Percentiles rank a stretch among this genome's conserved stretches.
Evolutionary conservation across 495 filamentous ascomycete genomes (phyloP).

Genomic region (Daldinia childiae): DNA sequence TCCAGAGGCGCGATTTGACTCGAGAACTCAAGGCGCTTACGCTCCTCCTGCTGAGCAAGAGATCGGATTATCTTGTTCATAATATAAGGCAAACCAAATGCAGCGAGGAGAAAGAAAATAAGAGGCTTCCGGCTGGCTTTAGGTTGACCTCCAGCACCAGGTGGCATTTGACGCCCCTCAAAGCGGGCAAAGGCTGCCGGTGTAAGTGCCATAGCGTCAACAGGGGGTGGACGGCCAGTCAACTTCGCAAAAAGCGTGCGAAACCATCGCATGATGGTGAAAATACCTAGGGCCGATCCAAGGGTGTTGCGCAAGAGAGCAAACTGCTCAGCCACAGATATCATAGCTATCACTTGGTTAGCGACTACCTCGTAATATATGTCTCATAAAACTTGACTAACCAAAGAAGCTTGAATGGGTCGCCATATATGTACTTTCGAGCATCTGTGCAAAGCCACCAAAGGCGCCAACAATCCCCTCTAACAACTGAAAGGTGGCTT

Average conservation of each 20-base stretch:
- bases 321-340: slow-evolving; percentile 97
- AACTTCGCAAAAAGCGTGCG: slow-evolving; percentile 89
- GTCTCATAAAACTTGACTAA: slow-evolving; percentile 57
- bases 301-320: slow-evolving; percentile 92
- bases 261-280: slow-evolving; percentile 93
- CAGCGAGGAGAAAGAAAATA: slow-evolving; percentile 91
- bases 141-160: slow-evolving; percentile 60
- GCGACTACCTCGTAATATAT: slow-evolving; percentile 7
- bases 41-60: slow-evolving; percentile 83
- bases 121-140: slow-evolving; percentile 93
- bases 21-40: slow-evolving; percentile 64
- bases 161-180: slow-evolving; percentile 64
- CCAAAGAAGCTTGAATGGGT: slow-evolving; percentile 98
- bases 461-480: slow-evolving; percentile 99
- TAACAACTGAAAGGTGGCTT: slow-evolving; percentile 98
- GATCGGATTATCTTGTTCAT: slow-evolving; percentile 93
- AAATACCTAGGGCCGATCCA: slow-evolving; percentile 93
- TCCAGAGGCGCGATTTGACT: slow-evolving; percentile 68
- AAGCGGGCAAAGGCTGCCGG: slow-evolving; percentile 91
- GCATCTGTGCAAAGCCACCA: slow-evolving; percentile 98
- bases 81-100: slow-evolving; percentile 93
- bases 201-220: slow-evolving; percentile 83
- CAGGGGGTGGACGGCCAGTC: slow-evolving; percentile 92
- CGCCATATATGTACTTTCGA: slow-evolving; percentile 99
- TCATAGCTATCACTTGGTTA: slow-evolving; percentile 77